Evolutionary conservation across 306 rosid genomes (phyloP).

Genomic region (Lotus japonicus): DNA sequence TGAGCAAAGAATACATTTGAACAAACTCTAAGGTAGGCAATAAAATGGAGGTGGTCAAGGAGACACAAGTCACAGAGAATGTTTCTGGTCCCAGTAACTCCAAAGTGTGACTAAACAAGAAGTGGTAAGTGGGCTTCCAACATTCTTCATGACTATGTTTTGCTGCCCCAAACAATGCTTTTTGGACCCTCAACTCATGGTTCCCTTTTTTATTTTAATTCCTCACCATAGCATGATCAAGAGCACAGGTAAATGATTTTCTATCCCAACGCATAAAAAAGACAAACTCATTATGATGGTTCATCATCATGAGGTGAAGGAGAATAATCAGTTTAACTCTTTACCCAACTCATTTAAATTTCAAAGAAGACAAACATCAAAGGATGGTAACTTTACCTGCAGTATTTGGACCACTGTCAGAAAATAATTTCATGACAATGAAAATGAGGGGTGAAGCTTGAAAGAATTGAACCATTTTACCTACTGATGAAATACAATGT

Average conservation of each 20-base stretch:
- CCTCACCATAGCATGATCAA: slow-evolving; percentile 5
- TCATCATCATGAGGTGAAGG: slow-evolving; percentile 51
- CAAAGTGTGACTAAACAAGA: slow-evolving; percentile 23
- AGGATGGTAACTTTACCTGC: slow-evolving; percentile 21
- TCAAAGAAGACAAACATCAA: slow-evolving; percentile 27
- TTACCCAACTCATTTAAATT: slow-evolving; percentile 41
- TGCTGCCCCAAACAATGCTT: slow-evolving; percentile 29
- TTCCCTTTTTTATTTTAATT: not conserved
- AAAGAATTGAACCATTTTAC: slow-evolving; percentile 10
- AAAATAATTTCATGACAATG: slow-evolving; percentile 27
- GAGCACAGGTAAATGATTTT: slow-evolving; percentile 26
- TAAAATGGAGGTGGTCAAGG: slow-evolving; percentile 45
- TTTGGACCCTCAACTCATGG: slow-evolving; percentile 27
- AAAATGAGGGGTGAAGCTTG: slow-evolving; percentile 18
- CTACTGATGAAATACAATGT: slow-evolving; percentile 14
- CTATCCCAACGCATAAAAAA: slow-evolving; percentile 35
- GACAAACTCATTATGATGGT: slow-evolving; percentile 63
- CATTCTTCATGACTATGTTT: slow-evolving; percentile 56
- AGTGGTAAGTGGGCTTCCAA: slow-evolving; percentile 34
- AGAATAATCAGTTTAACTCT: slow-evolving; percentile 44
- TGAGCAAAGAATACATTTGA: slow-evolving; percentile 23
- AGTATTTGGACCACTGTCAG: slow-evolving; percentile 36
- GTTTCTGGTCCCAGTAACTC: slow-evolving; percentile 69
- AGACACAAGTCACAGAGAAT: slow-evolving; percentile 60
- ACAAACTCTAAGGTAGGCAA: slow-evolving; percentile 11